Percentiles rank a stretch among this genome's conserved stretches.
Evolutionary conservation across 257 asterid species (phyloP).

Genomic region (Cynanchum wilfordii): DNA sequence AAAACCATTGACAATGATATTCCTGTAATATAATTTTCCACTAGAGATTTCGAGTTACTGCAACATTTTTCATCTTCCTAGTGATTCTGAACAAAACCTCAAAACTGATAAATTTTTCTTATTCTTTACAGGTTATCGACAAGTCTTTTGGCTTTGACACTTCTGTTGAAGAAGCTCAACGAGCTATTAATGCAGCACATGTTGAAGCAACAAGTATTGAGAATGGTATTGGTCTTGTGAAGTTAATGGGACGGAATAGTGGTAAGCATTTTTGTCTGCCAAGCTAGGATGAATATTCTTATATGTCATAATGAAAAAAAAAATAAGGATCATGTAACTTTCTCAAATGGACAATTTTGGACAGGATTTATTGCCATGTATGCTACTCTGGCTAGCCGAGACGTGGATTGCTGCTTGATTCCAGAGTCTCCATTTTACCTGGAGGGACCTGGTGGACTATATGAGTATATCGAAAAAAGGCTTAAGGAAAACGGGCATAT

Average conservation of each 20-base stretch:
- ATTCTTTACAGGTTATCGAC: constrained; percentile 68
- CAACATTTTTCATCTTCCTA: background rate
- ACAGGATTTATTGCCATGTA: constrained; percentile 90
- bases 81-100: background rate
- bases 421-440: constrained; percentile 92
- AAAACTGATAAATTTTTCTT: background rate
- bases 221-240: constrained; percentile 88
- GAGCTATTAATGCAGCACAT: constrained; percentile 94
- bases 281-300: background rate
- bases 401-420: constrained; percentile 91
- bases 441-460: constrained; percentile 80
- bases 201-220: constrained; percentile 93
- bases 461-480: constrained; percentile 61
- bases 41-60: background rate
- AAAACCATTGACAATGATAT: constrained; percentile 93
- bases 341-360: constrained; percentile 1
- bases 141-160: constrained; percentile 90
- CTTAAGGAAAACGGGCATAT: constrained; percentile 82
- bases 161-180: constrained; percentile 96
- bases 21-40: constrained; percentile 41
- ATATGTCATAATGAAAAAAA: background rate
- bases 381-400: constrained; percentile 93
- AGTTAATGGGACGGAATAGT: constrained; percentile 84
- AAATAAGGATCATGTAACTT: background rate
- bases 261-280: constrained; percentile 36